Percentiles rank a stretch among this genome's conserved stretches.
These are phyloP conservation scores for Penicillium macrosclerotiorum DNA, from an alignment of 495 filamentous ascomycete genomes.

Conservation along the genomic window DNA sequence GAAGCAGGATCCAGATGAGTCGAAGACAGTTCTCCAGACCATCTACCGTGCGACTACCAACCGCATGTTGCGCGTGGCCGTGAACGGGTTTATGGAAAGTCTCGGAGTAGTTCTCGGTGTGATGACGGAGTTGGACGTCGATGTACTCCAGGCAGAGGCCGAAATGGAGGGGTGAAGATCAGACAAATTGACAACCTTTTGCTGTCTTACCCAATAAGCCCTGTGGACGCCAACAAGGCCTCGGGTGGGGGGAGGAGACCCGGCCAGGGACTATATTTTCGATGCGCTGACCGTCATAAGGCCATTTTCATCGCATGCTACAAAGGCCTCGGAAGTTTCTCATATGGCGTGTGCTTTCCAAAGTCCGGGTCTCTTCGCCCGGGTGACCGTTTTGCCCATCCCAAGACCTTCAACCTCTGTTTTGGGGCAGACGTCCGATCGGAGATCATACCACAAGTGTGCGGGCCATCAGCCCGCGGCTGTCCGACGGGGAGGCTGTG, in stretches of 20 bases:
- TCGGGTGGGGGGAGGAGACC: too few relatives aligned
- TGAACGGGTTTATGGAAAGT: slow-evolving; percentile 98
- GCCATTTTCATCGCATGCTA: too few relatives aligned
- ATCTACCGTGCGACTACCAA: slow-evolving; percentile 89
- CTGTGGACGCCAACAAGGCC: too few relatives aligned
- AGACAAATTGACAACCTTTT: too few relatives aligned
- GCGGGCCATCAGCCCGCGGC: not conserved
- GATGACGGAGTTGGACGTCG: slow-evolving; percentile 85
- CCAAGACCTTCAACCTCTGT: not conserved
- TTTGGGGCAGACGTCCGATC: not conserved
- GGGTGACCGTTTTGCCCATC: not conserved
- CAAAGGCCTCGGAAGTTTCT: too few relatives aligned
- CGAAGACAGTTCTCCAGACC: slow-evolving; percentile 61
- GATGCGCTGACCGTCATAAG: too few relatives aligned
- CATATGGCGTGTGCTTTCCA: too few relatives aligned
- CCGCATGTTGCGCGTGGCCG: slow-evolving; percentile 92
- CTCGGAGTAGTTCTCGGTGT: slow-evolving; percentile 77
- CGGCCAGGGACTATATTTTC: too few relatives aligned
- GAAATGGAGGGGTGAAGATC: slow-evolving; percentile 32
- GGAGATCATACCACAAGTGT: not conserved
- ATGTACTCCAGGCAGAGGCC: slow-evolving; percentile 59
- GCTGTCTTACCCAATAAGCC: too few relatives aligned
- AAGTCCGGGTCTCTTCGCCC: too few relatives aligned
- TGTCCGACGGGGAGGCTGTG: not conserved
- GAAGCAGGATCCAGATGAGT: slow-evolving; percentile 35